Conservation (phyloP, 2,329 filamentous ascomycete genomes). For the Coccinonectria pachysandricola region DNA sequence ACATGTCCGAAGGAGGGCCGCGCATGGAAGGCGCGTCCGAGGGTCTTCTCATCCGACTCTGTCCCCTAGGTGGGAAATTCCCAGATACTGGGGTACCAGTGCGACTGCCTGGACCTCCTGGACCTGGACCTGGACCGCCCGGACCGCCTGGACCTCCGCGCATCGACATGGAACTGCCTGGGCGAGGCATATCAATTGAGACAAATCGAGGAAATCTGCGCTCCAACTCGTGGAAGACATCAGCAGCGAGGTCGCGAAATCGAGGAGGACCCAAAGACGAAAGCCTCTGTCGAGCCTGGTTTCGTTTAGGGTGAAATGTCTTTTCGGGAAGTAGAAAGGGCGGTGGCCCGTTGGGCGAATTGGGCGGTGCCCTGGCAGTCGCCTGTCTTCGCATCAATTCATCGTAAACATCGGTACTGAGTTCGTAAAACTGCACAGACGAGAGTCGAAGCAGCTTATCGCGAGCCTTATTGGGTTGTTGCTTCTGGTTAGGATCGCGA, state of each 20-base stretch:
- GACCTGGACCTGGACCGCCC: too few relatives aligned
- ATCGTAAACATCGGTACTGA: constrained; percentile 96
- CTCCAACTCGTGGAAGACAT: constrained; percentile 93
- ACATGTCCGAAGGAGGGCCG: constrained; percentile 34
- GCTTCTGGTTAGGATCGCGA: constrained; percentile 66
- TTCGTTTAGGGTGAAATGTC: constrained; percentile 91
- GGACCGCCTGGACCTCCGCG: constrained; percentile 46
- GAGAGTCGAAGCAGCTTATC: constrained; percentile 90
- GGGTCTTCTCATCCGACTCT: constrained; percentile 44
- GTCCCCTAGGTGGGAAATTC: constrained; percentile 38
- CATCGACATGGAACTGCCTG: constrained; percentile 57
- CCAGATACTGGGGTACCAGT: constrained; percentile 55
- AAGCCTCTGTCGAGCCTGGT: constrained; percentile 92
- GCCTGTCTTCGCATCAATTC: constrained; percentile 82
- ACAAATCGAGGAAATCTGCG: constrained; percentile 77
- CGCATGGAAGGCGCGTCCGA: constrained; percentile 55
- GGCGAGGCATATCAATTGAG: constrained; percentile 55
- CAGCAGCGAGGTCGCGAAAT: constrained; percentile 86
- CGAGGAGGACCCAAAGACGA: constrained; percentile 78
- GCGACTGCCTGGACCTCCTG: constrained; percentile 48
- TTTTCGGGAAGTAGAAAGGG: constrained; percentile 73
- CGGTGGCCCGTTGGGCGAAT: constrained; percentile 47
- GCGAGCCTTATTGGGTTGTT: constrained; percentile 76
- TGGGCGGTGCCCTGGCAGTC: constrained; percentile 43
- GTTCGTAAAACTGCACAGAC: constrained; percentile 87